Conservation (phyloP, 495 filamentous ascomycete species). For the Parmelia sp. region DNA sequence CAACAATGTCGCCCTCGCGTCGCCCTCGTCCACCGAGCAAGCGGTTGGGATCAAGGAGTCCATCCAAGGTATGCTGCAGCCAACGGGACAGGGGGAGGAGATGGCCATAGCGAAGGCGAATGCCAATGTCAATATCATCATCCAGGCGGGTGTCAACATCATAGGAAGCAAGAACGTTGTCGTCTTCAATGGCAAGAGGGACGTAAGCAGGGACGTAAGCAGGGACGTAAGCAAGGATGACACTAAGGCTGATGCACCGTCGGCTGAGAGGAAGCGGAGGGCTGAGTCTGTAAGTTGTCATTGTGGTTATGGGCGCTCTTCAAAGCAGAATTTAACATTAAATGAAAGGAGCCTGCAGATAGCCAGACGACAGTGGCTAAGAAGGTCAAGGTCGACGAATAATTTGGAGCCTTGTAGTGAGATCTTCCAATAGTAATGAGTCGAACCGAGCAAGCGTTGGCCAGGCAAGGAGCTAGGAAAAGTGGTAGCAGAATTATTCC, state of each 20-base stretch:
- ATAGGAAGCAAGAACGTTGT: conserved; percentile 25
- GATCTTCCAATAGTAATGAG: not conserved
- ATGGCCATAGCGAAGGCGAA: not conserved
- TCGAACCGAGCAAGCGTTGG: not conserved
- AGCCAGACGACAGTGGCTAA: not conserved
- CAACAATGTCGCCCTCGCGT: conserved; percentile 33
- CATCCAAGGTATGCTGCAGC: not conserved
- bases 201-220: too few species aligned
- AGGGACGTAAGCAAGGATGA: not conserved
- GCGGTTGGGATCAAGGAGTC: conserved; percentile 9
- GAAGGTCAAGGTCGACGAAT: conserved; percentile 11
- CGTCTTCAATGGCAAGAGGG: not conserved
- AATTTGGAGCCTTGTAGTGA: not conserved
- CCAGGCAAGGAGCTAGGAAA: conserved; percentile 1
- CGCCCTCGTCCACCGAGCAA: conserved; percentile 12
- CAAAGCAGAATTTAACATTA: not conserved
- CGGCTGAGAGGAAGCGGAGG: conserved; percentile 27
- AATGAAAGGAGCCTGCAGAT: conserved; percentile 9
- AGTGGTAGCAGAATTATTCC: not conserved
- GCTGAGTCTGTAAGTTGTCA: conserved; percentile 30
- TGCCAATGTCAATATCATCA: conserved; percentile 21
- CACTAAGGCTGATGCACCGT: not conserved
- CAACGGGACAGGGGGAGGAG: not conserved
- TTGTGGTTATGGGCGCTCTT: not conserved
- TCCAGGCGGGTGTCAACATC: conserved; percentile 31